Percentiles rank a stretch among this genome's conserved stretches.
These are phyloP conservation scores for Cucumis hystrix DNA, from an alignment of 306 rosid genomes.

Conservation along the genomic window DNA sequence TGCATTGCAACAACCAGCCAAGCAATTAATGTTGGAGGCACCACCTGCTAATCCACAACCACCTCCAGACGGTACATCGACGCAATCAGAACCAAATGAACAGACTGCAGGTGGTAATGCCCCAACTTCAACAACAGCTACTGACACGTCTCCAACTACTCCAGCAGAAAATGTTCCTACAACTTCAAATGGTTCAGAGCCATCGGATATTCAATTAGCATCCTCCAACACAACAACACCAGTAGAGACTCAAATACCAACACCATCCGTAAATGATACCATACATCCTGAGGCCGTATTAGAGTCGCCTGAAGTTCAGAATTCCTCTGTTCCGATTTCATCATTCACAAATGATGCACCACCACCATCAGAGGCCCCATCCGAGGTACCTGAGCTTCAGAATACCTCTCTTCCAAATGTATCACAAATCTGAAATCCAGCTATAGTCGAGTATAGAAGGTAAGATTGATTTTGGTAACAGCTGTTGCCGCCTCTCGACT, in stretches of 20 bases:
- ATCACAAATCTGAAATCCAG: background rate
- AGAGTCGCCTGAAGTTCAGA: slow-evolving; percentile 5
- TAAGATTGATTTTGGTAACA: background rate
- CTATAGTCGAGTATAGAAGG: background rate
- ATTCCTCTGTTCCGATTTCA: background rate
- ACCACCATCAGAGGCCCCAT: slow-evolving; percentile 20
- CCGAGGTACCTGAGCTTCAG: slow-evolving; percentile 11
- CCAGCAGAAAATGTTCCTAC: background rate
- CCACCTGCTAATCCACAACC: slow-evolving; percentile 39
- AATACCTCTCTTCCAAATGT: background rate
- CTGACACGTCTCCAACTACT: slow-evolving; percentile 14
- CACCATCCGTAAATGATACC: slow-evolving; percentile 9
- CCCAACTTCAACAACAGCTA: slow-evolving; percentile 14
- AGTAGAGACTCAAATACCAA: slow-evolving; percentile 15
- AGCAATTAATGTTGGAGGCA: slow-evolving; percentile 74
- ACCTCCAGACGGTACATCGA: slow-evolving; percentile 27
- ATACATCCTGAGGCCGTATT: slow-evolving; percentile 21
- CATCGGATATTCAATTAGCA: slow-evolving; percentile 11
- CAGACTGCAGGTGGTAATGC: background rate
- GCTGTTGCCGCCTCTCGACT: background rate
- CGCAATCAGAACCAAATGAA: slow-evolving; percentile 20
- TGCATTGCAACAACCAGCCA: slow-evolving; percentile 42
- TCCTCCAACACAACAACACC: slow-evolving; percentile 18
- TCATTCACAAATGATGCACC: slow-evolving; percentile 13
- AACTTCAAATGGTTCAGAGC: slow-evolving; percentile 3